Base-by-base conservation (phyloP, 208 protist genomes). In the Trypanosoma boissoni region DNA sequence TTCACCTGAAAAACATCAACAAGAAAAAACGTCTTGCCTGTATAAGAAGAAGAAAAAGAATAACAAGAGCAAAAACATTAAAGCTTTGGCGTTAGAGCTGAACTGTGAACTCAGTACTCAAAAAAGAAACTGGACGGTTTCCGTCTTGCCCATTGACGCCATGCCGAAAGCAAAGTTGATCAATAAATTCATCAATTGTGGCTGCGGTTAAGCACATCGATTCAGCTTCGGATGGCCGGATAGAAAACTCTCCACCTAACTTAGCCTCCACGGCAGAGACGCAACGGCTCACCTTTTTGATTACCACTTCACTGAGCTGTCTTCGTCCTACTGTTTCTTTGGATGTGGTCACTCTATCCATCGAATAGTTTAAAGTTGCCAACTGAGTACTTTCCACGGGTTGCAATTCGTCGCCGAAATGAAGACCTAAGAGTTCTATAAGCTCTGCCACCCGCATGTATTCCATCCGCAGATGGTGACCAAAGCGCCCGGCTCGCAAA, bases 401-500 rank as follows among this genome's bases (percentile, higher is more conserved):
- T 45, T 67, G 61, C 23, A 61, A 63, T 21, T 70, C 62, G 45
- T 59, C 66, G 21, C 78, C 86, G 64, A 90, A 96, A 67, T 94
- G 81, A 23, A 94, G 78, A 18, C 76, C 71, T 9, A 76, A 29
- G 58, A 96, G 81, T 43, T 74, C 51, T 28, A 73, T 57, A 14
- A 89, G 63, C 44, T 77, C 66, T 20, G 65, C 53, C 49, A 78
- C 55, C 20, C 62, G 69, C 44, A 90, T 78, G 70, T 87, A 87
- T 43, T 80, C 70, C 51, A 96, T 60, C 20, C 80, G 69, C 31
- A 96, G 34, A 23, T 72, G 71, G 39, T 65, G 69, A 51, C 84
- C 80, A 63, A 96, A 83, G 46, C 91, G 81, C 12, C 91, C 91
- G 8, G 91, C 86, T 14, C 91, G 85, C 23, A 96, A 72, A 6